Evolutionary conservation across 2,329 filamentous ascomycete genomes (phyloP).

Genomic region (Microcera coccophila): DNA sequence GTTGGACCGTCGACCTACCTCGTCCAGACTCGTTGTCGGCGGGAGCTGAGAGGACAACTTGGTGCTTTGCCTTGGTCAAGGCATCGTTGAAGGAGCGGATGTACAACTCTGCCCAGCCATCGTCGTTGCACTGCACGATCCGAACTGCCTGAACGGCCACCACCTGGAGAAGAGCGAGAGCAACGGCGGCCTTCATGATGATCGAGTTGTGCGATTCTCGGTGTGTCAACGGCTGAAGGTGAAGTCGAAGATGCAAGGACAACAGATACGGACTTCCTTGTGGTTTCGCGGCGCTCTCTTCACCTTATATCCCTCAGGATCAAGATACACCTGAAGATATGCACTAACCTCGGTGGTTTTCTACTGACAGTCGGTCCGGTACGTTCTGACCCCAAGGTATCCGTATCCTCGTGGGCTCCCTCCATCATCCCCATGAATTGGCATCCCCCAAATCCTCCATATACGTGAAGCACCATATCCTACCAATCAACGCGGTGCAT

Average conservation of each 20-base stretch:
- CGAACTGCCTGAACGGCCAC: conserved; percentile 39
- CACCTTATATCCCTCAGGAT: neutral
- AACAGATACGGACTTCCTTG: too few relatives aligned
- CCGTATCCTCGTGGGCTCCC: too few relatives aligned
- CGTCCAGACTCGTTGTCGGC: conserved; percentile 63
- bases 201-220: neutral
- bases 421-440: too few relatives aligned
- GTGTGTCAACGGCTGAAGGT: too few relatives aligned
- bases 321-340: too few relatives aligned
- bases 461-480: too few relatives aligned
- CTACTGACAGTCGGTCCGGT: too few relatives aligned
- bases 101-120: conserved; percentile 70
- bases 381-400: too few relatives aligned
- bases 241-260: too few relatives aligned
- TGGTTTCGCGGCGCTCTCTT: too few relatives aligned
- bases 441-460: too few relatives aligned
- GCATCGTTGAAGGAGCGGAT: conserved; percentile 56
- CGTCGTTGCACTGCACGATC: conserved; percentile 65
- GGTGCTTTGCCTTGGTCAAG: conserved; percentile 52
- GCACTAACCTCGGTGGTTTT: too few relatives aligned
- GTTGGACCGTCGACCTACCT: conserved; percentile 37
- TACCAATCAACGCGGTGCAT: neutral
- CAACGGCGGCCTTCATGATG: conserved; percentile 25
- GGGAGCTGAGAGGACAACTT: conserved; percentile 61
- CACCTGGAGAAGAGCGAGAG: conserved; percentile 20